Evolutionary conservation across 2,329 filamentous ascomycete genomes (phyloP), one percentile per base, ranked within the genome.

Genomic region (Exophiala lecanii-corni): DNA sequence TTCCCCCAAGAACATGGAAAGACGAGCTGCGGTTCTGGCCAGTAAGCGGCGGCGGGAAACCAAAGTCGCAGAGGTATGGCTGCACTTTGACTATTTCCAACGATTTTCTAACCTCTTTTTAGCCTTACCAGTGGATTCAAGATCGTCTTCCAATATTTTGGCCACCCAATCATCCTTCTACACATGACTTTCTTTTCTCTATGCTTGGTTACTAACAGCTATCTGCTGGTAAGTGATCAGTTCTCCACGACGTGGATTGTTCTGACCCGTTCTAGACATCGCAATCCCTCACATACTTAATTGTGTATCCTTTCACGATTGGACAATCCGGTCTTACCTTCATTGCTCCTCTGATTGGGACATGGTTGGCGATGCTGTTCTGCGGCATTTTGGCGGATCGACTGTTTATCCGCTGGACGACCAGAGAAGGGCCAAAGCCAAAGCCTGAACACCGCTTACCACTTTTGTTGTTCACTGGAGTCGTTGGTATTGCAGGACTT

Each of bases 291-390:
- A 82, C 80, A 77, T 70, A 78, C 17, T 82, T 78, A 76, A 71
- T 72, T 3, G 82, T 81, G 58, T 81, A 72, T 59, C 69, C 71
- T 2, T 79, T 77, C 1, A 71, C 73, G 1, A 76, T 81, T 41
- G 67, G 67, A 19, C 73, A 74, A 35, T 75, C 68, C 10, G 51
- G 56, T 3, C 47, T 59, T 5, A 43, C 45, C 2, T 57, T 57
- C 34, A 26, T 47, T 16, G 44, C 34, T 2, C 44, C 44, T 18
- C 23, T 42, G 28, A 47, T 47, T 5, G 44, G 44, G 12, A 47
- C 39, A 9, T 47, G 44, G 39, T 9, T 26, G 21, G 44, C 44
- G 5, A 47, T 47, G 39, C 18, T 47, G 13, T 43, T 47, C 35
- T 47, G 44, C 19, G 44, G 44, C 18, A 19, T 47, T 5, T 23